Evolutionary conservation across 2,329 filamentous ascomycete genomes (phyloP), one percentile per base, ranked within the genome.

Genomic region (Whalleya microplaca): DNA sequence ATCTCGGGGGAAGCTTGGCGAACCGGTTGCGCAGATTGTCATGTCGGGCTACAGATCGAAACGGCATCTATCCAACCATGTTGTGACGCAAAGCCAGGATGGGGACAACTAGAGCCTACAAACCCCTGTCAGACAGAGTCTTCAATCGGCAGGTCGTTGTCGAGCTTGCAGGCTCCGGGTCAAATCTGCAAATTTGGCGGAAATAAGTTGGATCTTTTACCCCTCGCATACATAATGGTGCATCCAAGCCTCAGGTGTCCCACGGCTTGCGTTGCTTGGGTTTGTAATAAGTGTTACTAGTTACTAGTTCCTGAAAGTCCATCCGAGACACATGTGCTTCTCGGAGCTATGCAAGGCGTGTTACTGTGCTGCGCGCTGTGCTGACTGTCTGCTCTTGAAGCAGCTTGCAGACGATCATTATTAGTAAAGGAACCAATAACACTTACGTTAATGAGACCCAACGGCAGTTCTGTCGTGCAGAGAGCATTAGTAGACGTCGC

Each of bases 81-180:
- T 21, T 58, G 55, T 52, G 46, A 62, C 63, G 56, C 57, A 61
- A 64, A 27, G 53, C 54, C 61, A 60, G 64, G 63, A 54, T 63
- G 55, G 53, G 54, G 48, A 63, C 47, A 50, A 56, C 51, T 27
- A 54, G 41, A 55, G 48, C 43, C 51, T 37, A 54, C 45, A 45
- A 62, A 61, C 56, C 32, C 58, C 51, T 63, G 55, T 51, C 55
- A 51, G 54, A 45, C n/a, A 56, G 50, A 53, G 48, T 62, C 61
- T 66, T 60, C 60, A 64, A 67, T 58, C 54, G 61, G 62, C 58
- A 65, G 63, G 64, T 64, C 57, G 56, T 60, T 50, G 51, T 51
- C 48, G 51, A 51, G 41, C 51, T 32, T 52, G 56, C 50, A 58
- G 48, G 37, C 48, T 64, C 32, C 32, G 61, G 49, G 58, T 62